These are phyloP conservation scores for Claviceps africana DNA, from an alignment of 2,329 filamentous ascomycete species.

Conservation along the genomic window DNA sequence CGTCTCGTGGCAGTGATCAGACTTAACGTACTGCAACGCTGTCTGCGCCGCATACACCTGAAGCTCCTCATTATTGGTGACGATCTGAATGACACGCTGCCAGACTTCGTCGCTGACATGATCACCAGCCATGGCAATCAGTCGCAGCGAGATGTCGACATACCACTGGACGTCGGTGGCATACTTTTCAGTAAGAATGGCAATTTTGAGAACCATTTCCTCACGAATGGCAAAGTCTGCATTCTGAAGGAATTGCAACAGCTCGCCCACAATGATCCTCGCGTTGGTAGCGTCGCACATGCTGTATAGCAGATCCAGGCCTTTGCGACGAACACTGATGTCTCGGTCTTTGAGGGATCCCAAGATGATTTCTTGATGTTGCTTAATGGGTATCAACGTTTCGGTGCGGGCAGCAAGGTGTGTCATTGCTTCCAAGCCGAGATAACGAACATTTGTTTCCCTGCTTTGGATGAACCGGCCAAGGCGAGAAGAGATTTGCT, in stretches of 20 bases:
- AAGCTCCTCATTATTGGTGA: constrained; percentile 96
- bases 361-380: constrained; percentile 92
- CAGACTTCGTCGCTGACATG: constrained; percentile 98
- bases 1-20: constrained; percentile 89
- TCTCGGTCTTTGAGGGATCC: constrained; percentile 88
- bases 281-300: constrained; percentile 98
- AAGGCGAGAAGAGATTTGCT: constrained; percentile 80
- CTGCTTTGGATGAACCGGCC: constrained; percentile 94
- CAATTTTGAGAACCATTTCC: constrained; percentile 98
- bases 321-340: constrained; percentile 92
- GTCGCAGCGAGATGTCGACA: constrained; percentile 86
- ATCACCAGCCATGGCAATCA: constrained; percentile 93
- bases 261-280: constrained; percentile 80
- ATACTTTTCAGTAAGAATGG: constrained; percentile 95
- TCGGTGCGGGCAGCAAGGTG: constrained; percentile 89
- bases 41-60: constrained; percentile 94
- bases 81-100: constrained; percentile 97
- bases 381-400: constrained; percentile 92
- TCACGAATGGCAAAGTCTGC: constrained; percentile 96
- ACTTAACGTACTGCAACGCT: constrained; percentile 81
- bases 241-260: constrained; percentile 86
- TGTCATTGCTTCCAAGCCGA: constrained; percentile 94
- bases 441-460: constrained; percentile 93
- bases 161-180: constrained; percentile 99
- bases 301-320: constrained; percentile 91